These are phyloP conservation scores for Kazachstania sp. DNA, from an alignment of 1,139 yeast genomes.

Conservation along the genomic window DNA sequence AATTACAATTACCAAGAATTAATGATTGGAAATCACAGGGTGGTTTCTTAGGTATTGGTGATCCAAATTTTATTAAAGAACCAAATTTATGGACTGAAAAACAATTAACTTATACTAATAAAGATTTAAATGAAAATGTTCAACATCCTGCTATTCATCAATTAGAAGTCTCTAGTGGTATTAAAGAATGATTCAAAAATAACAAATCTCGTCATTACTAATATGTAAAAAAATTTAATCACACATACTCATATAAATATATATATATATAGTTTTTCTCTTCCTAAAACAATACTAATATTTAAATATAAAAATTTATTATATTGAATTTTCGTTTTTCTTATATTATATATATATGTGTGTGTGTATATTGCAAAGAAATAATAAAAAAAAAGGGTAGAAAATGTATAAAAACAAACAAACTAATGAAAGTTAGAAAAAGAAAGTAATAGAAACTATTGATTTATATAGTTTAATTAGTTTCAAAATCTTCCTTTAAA, in stretches of 20 bases:
- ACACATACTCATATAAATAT: no score
- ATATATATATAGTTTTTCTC: no score
- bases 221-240: no score
- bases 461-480: no score
- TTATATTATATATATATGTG: not conserved
- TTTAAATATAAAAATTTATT: no score
- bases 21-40: constrained; percentile 72
- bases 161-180: constrained; percentile 64
- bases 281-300: no score
- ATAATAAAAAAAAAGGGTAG: not conserved
- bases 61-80: constrained; percentile 37
- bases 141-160: constrained; percentile 50
- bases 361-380: not conserved
- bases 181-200: constrained; percentile 23
- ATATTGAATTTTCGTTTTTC: no score
- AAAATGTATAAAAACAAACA: not conserved
- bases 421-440: no score
- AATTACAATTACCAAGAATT: constrained; percentile 65
- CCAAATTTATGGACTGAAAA: constrained; percentile 73
- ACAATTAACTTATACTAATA: constrained; percentile 55
- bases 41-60: constrained; percentile 87
- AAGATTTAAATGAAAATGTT: constrained; percentile 58
- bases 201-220: no score
- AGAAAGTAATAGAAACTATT: no score
- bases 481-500: constrained; percentile 24